Evolutionary conservation across 208 protist genomes (phyloP).

Genomic region (Phytomonas francai): DNA sequence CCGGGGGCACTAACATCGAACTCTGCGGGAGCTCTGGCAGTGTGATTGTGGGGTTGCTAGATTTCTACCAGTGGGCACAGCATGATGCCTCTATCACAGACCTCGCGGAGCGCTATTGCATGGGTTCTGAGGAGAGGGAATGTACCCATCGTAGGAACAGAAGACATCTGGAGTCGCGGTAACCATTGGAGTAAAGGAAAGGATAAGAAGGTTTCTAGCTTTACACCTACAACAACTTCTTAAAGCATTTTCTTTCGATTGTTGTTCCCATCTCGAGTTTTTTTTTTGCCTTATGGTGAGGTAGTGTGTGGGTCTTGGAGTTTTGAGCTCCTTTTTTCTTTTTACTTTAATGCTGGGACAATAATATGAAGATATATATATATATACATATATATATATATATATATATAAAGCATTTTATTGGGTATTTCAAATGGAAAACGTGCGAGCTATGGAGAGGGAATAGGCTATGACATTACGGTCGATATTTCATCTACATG

Average conservation of each 20-base stretch:
- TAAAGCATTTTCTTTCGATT: background rate
- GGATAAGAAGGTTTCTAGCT: background rate
- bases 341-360: background rate
- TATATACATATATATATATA: constrained; percentile 3
- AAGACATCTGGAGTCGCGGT: background rate
- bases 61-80: constrained; percentile 88
- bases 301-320: background rate
- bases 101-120: constrained; percentile 53
- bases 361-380: background rate
- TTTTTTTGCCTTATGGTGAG: background rate
- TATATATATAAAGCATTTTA: background rate
- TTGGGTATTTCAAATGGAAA: background rate
- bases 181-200: background rate
- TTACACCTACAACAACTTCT: background rate
- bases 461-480: background rate
- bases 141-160: background rate
- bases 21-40: constrained; percentile 24
- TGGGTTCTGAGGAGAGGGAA: background rate
- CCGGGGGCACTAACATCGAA: constrained; percentile 30
- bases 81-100: constrained; percentile 56
- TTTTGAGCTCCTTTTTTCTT: background rate
- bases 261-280: background rate
- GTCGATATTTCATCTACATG: background rate
- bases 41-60: constrained; percentile 55
- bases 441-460: background rate